Evolutionary conservation across 208 protist genomes (phyloP), one percentile per base, ranked within the genome.

Genomic region (Blechomonas ayalai): DNA sequence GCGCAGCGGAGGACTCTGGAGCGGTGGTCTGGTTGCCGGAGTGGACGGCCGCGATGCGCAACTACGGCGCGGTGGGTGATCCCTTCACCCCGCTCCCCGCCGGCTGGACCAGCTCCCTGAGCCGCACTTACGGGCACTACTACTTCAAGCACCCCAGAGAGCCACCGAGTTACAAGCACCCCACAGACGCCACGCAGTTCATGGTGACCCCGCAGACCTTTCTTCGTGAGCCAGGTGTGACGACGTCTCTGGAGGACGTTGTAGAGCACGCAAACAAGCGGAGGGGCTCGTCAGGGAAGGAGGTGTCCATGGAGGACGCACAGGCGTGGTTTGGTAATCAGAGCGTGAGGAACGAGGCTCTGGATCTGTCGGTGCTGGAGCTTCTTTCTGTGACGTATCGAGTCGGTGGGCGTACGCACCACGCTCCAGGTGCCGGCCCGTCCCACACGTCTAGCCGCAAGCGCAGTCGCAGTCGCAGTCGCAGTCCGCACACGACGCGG

Each of bases 131-230:
- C 41, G 84, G 84, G 0, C 65, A 77, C 40, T 93, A 93, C 69
- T 76, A 67, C 68, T 92, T 79, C 52, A 76, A 65, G 59, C 46
- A 48, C 18, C 55, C 45, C 2, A 15, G 9, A 8, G 43, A 7
- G 38, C 45, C 55, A 20, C 45, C 71, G 0, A 82, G 73, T 9
- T 82, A 81, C 57, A 66, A 51, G 33, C 84, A 92, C 22, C 84
- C 84, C 13, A 67, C 53, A 2, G 71, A 80, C 43, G 56, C 37
- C 1, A 68, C 66, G 33, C 66, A 77, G 47, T 86, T 77, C 51
- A 79, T 81, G 36, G 84, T 50, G 32, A 63, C 73, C 0, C 84
- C 84, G 15, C 84, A 92, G 41, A 66, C 79, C 0, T 89, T 92
- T 38, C 22, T 92, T 28, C 51, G 45, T 12, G 67, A 75, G 48